A percentile compares a stretch with the other conserved stretches of the same genome.
Conservation (phyloP, 305 asterid species). For the Plantago lanceolata region DNA sequence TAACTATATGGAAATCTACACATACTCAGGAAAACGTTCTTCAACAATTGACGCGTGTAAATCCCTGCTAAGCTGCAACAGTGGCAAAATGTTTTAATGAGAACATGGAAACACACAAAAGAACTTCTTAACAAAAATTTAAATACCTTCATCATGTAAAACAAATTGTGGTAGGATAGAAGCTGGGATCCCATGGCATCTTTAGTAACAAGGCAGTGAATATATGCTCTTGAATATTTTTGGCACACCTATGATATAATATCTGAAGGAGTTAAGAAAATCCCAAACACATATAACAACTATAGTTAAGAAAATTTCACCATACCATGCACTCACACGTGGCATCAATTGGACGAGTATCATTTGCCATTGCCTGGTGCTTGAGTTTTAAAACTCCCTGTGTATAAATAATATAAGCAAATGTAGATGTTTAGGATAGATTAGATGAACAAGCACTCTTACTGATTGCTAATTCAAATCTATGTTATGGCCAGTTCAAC, state of each 20-base stretch:
- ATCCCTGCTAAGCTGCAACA: constrained; percentile 85
- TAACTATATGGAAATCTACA: neutral
- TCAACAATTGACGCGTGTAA: constrained; percentile 76
- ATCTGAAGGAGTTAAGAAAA: constrained; percentile 14
- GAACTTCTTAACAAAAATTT: neutral
- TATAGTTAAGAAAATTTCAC: constrained; percentile 17
- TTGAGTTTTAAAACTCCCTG: constrained; percentile 92
- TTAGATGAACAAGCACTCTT: neutral
- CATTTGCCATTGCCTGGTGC: constrained; percentile 76
- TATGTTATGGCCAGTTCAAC: no score
- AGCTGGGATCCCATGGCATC: constrained; percentile 99
- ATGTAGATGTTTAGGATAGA: neutral
- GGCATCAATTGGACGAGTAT: constrained; percentile 72
- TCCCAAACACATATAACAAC: neutral
- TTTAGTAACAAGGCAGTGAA: constrained; percentile 89
- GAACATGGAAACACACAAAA: constrained; percentile 8
- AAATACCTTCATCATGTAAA: constrained; percentile 47
- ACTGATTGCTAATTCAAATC: neutral
- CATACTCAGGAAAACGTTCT: constrained; percentile 71
- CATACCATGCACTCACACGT: constrained; percentile 89
- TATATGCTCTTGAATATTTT: constrained; percentile 81
- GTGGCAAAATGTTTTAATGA: constrained; percentile 28
- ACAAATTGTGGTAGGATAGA: constrained; percentile 51
- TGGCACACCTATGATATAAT: constrained; percentile 65
- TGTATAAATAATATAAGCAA: constrained; percentile 19